Base-by-base conservation (phyloP, 2,329 filamentous ascomycete species). In the Penicillium decumbens region DNA sequence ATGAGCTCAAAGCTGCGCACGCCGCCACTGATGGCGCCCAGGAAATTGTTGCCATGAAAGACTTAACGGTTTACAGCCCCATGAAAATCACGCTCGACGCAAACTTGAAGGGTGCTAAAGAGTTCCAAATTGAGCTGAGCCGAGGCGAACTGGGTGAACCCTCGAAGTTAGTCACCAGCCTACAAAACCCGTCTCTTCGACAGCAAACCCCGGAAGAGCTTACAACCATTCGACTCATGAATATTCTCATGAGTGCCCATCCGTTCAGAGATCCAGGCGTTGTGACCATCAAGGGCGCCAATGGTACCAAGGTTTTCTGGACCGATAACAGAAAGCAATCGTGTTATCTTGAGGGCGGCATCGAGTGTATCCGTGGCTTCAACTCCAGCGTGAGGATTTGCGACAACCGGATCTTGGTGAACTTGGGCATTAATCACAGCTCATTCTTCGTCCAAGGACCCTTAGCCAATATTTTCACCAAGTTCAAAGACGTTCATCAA, bases 391-490 rank as follows among this genome's bases (percentile, higher is more conserved):
- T 59, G 8, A 53, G 59, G 24, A 12, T 40, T 51, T 25, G 51
- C 44, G 7, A 47, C 49, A 20, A 50, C 4, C 41, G 40, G 24
- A 15, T 57, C 28, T 38, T 59, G 13, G 41, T 61, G 2, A 61
- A 61, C 33, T 23, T 61, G 37, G 59, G 57, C 30, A 51, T 60
- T 20, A 60, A 51, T 23, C 58, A 61, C 39, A 51, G 51, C 3
- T 49, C 58, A 3, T 59, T 61, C 40, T 60, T 45, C 32, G 15
- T 7, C 0, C 37, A 37, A 5, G 40, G 39, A 5, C 20, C 39
- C 1, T 18, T 60, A 45, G 9, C 1, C 0, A 13, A 23, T 1
- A 30, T 50, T 12, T 12, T 47, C 5, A 2, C 8, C 1, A 47
- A 41, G 2, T 54, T 51, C 43, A 2, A 12, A 4, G 3, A 4